phyloP scores from a whole-genome alignment of 352 stramenopile species.

The Pythium coloratum region DNA sequence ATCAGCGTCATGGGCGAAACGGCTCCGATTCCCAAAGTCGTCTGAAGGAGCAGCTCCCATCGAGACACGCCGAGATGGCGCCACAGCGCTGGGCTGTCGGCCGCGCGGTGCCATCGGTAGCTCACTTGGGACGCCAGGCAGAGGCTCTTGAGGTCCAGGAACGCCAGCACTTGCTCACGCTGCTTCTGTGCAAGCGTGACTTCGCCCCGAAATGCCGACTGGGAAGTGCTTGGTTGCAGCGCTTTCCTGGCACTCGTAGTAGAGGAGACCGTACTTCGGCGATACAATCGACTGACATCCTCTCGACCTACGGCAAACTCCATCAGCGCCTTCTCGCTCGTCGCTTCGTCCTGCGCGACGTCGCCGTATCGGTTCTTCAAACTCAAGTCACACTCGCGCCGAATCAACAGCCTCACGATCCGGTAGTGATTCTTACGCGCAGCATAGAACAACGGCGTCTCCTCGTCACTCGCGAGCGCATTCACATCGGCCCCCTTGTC shows the following conservation, averaged over 20 bases:
- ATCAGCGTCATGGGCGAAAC: conserved; percentile 40
- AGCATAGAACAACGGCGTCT: conserved; percentile 78
- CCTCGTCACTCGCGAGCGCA: conserved; percentile 44
- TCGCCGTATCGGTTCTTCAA: conserved; percentile 67
- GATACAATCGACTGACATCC: conserved; percentile 39
- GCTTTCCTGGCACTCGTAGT: neutral
- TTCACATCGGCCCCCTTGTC: conserved; percentile 62
- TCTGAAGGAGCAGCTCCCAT: conserved; percentile 62
- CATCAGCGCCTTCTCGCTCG: conserved; percentile 45
- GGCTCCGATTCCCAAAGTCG: conserved; percentile 52
- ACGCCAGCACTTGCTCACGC: conserved; percentile 62
- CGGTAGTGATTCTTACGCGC: conserved; percentile 64
- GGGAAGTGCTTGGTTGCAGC: conserved; percentile 17
- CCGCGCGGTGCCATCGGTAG: conserved; percentile 74
- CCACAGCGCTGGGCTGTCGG: conserved; percentile 65
- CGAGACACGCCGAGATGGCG: conserved; percentile 62
- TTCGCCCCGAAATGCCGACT: conserved; percentile 12
- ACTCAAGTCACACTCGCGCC: conserved; percentile 56
- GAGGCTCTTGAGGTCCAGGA: conserved; percentile 65
- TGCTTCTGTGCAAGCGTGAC: conserved; percentile 42
- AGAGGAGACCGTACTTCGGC: neutral
- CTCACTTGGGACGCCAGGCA: conserved; percentile 55
- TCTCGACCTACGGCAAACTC: conserved; percentile 59
- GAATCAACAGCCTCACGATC: conserved; percentile 60
- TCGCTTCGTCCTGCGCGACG: conserved; percentile 62